These are phyloP conservation scores for Aspergillus leporis DNA, from an alignment of 495 filamentous ascomycete species.

Conservation along the genomic window DNA sequence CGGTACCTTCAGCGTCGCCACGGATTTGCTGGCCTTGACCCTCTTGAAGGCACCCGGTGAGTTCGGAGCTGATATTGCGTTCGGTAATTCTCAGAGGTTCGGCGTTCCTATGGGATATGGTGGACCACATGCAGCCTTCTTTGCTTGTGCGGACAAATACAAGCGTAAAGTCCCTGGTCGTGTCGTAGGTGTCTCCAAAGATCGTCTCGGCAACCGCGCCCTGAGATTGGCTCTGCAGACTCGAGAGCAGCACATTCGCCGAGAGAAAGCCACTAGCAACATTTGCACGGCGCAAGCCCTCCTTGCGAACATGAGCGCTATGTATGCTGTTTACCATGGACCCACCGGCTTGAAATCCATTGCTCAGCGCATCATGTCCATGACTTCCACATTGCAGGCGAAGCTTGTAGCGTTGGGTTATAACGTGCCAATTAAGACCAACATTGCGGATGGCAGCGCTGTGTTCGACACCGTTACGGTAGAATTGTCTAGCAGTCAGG, in stretches of 20 bases:
- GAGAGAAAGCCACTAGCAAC: slow-evolving; percentile 98
- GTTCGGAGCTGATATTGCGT: slow-evolving; percentile 95
- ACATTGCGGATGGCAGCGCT: slow-evolving; percentile 49
- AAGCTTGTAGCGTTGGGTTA: slow-evolving; percentile 67
- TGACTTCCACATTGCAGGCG: slow-evolving; percentile 68
- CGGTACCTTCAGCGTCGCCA: slow-evolving; percentile 84
- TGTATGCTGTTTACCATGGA: slow-evolving; percentile 98
- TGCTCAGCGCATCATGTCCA: slow-evolving; percentile 72
- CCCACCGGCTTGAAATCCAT: slow-evolving; percentile 83
- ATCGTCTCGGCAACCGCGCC: slow-evolving; percentile 81
- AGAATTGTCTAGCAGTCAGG: slow-evolving; percentile 49
- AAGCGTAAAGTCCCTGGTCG: slow-evolving; percentile 97
- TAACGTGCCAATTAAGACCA: slow-evolving; percentile 56
- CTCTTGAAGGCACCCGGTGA: slow-evolving; percentile 90
- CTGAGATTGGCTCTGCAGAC: slow-evolving; percentile 90
- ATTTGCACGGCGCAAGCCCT: slow-evolving; percentile 97
- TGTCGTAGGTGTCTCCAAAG: slow-evolving; percentile 90
- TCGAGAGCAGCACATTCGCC: slow-evolving; percentile 93
- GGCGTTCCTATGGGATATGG: slow-evolving; percentile 94
- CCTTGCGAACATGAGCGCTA: slow-evolving; percentile 94
- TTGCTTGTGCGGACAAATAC: slow-evolving; percentile 87
- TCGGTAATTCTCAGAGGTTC: slow-evolving; percentile 92
- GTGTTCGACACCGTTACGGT: slow-evolving; percentile 85
- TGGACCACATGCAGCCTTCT: slow-evolving; percentile 96
- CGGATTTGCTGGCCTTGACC: slow-evolving; percentile 89